Base-by-base conservation (phyloP, 768 basidiomycete genomes). In the Tulasnella calospora region DNA sequence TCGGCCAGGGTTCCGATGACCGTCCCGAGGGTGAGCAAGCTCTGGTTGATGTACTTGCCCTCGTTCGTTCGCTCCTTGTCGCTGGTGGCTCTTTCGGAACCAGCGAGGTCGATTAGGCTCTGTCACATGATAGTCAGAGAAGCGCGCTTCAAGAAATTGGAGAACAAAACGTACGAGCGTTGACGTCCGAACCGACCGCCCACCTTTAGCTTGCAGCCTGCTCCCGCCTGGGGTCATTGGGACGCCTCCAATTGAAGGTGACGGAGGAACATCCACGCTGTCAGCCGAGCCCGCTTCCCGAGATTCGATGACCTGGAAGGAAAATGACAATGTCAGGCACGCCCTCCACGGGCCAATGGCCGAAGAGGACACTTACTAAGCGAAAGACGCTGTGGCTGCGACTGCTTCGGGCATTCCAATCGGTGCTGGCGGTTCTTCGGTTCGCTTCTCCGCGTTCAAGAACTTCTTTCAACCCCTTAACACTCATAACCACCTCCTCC, bases 401-500 rank as follows among this genome's bases (percentile, higher is more conserved):
- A 83, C 94, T 95, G 86, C 94, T 96, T 79, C 97, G 86, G 82
- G 96, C 93, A 83, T 99, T 99, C 97, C 97, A 99, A 82, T 99
- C 97, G n/a, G 98, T 99, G 81, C 91, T 94, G 0, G 96, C 96
- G 4, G 96, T 98, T 79, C 95, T 87, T 73, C 97, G 86, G 82
- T 94, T 91, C 5, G 92, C 90, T 83, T 98, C 95, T 6, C 97
- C 97, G 30, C 94, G 86, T 81, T 89, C 88, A 81, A 99, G 85
- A 6, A 98, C 92, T 79, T 94, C 94, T 75, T 90, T 89, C 21
- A 99, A 94, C 51, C 92, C 89, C 81, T 92, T 92, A 38, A 97
- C 86, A 81, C 92, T 93, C 19, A 94, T 95, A 21, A 99, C 94
- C 2, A 96, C 95, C 83, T 96, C 94, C 83, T 98, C 97, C 55